These are phyloP conservation scores for Sporothrix variecibatus DNA, from an alignment of 2,329 filamentous ascomycete species.

Conservation along the genomic window DNA sequence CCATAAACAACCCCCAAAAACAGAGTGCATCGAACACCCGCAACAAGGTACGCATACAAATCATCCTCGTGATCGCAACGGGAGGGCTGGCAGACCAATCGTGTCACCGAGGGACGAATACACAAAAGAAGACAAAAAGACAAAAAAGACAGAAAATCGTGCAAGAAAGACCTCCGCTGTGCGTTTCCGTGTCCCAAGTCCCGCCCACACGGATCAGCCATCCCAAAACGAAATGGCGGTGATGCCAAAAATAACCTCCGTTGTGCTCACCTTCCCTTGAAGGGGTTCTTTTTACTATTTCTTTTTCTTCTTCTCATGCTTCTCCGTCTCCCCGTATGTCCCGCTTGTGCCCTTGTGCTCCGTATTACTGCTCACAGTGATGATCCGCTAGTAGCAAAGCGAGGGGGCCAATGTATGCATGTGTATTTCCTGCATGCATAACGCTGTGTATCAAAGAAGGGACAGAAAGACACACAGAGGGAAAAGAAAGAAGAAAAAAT, in stretches of 20 bases:
- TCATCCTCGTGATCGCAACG: background rate
- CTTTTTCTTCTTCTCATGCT: background rate
- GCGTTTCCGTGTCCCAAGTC: constrained; percentile 13
- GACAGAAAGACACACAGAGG: background rate
- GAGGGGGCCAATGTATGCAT: background rate
- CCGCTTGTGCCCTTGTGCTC: constrained; percentile 4
- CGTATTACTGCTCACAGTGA: constrained; percentile 1
- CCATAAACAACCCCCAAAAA: background rate
- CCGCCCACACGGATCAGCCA: constrained; percentile 23
- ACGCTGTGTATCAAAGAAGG: background rate
- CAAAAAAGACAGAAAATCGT: background rate
- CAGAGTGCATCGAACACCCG: background rate
- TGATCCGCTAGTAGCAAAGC: constrained; percentile 2
- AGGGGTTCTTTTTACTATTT: background rate
- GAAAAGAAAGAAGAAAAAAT: background rate
- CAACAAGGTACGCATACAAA: constrained; percentile 1
- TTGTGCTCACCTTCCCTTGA: background rate
- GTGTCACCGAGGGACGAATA: background rate
- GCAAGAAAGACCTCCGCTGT: background rate
- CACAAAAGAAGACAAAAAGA: background rate
- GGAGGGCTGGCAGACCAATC: constrained; percentile 1
- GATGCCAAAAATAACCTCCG: constrained; percentile 31
- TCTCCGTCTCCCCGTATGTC: background rate
- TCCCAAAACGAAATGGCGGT: constrained; percentile 21
- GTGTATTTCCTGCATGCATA: background rate